Conservation (phyloP, 805 yeast genomes). For the Candida maesae region DNA sequence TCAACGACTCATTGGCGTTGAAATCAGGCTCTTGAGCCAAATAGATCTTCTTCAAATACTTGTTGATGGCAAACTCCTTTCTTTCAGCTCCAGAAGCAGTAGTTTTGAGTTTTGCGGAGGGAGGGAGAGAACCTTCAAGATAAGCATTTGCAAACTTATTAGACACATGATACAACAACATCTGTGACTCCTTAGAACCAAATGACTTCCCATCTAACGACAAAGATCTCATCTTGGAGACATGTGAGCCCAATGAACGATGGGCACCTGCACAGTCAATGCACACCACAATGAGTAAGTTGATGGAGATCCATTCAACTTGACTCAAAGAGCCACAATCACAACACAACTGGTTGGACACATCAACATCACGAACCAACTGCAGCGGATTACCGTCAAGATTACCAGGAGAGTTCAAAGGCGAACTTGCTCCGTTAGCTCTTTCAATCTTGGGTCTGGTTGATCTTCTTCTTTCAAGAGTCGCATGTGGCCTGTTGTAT, state of each 20-base stretch:
- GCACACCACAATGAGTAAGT: constrained; percentile 68
- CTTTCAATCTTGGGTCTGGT: not conserved
- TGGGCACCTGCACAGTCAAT: constrained; percentile 88
- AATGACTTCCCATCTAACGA: constrained; percentile 59
- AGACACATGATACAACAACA: constrained; percentile 51
- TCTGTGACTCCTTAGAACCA: constrained; percentile 54
- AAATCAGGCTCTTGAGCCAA: constrained; percentile 21
- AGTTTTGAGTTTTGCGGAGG: constrained; percentile 29
- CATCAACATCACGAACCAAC: constrained; percentile 33
- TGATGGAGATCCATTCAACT: constrained; percentile 88
- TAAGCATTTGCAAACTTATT: constrained; percentile 56
- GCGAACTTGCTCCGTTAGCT: not conserved
- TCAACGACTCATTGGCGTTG: constrained; percentile 34
- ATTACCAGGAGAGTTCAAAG: not conserved
- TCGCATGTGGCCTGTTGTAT: constrained; percentile 6
- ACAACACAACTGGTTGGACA: constrained; percentile 65
- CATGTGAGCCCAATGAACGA: constrained; percentile 77
- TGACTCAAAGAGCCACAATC: constrained; percentile 67
- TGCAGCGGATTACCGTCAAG: constrained; percentile 8
- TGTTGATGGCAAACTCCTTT: constrained; percentile 55
- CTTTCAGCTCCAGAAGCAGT: constrained; percentile 43
- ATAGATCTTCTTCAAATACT: constrained; percentile 56
- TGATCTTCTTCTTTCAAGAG: no score
- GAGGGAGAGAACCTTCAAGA: constrained; percentile 45
- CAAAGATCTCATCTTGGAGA: constrained; percentile 74